Percentiles rank a stretch among this genome's conserved stretches.
These are phyloP conservation scores for Hamamelis virginiana DNA, from an alignment of 164 flowering plant species.

Conservation along the genomic window DNA sequence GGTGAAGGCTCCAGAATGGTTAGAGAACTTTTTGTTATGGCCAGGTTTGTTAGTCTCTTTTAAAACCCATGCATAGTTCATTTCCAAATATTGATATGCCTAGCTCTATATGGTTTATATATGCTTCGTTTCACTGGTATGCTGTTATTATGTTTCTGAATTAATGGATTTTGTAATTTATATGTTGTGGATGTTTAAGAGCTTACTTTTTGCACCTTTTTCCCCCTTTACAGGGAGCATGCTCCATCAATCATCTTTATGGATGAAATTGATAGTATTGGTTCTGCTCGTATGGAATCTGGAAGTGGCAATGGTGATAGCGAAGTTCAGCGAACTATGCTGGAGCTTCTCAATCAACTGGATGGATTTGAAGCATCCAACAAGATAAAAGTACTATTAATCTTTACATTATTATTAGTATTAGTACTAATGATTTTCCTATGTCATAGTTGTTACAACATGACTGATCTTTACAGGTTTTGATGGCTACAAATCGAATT, in stretches of 20 bases:
- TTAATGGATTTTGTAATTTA: too few species aligned
- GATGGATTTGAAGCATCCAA: constrained; percentile 99
- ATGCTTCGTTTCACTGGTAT: too few species aligned
- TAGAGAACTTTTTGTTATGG: constrained; percentile 97
- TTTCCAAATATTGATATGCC: not conserved
- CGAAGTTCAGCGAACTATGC: constrained; percentile 97
- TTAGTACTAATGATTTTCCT: not conserved
- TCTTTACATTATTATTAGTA: not conserved
- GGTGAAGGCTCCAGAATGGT: constrained; percentile 99
- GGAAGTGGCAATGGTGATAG: constrained; percentile 99
- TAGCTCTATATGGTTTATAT: not conserved
- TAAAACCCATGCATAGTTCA: too few species aligned
- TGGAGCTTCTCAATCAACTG: constrained; percentile 96
- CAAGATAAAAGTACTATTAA: constrained; percentile 73
- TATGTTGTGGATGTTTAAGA: not conserved
- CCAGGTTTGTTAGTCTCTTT: constrained; percentile 43
- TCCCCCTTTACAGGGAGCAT: constrained; percentile 66
- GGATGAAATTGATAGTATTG: constrained; percentile 99
- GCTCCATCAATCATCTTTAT: constrained; percentile 97
- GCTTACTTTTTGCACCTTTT: not conserved
- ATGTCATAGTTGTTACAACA: too few species aligned
- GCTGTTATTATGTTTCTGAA: too few species aligned
- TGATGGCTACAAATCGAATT: constrained; percentile 97
- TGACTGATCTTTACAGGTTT: constrained; percentile 46
- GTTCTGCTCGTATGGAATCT: constrained; percentile 98